Evolutionary conservation across 306 rosid species (phyloP), one percentile per base, ranked within the genome.

Genomic region (Trifolium repens): DNA sequence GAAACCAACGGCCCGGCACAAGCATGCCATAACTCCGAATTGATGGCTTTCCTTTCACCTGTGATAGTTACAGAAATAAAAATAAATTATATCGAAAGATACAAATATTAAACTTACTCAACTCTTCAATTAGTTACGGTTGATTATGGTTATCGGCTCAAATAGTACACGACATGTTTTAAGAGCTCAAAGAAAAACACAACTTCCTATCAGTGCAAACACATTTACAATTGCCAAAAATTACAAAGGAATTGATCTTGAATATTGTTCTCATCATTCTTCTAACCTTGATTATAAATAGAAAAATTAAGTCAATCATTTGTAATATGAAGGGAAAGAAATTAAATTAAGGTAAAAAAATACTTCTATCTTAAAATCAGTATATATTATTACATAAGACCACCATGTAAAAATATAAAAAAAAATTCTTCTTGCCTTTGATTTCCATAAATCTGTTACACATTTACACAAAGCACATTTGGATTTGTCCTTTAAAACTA

Each of bases 1-100:
- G 96, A 91, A 86, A 91, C 97, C 86, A 94, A 85, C 1, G 97
- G 98, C 73, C 98, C 98, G 22, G 98, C 98, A 84, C 98, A 94
- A 68, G 97, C 97, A 86, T 94, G 98, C 98, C 98, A 94, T 80
- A 94, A 81, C 88, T 94, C 98, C 64, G 98, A 91, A 86, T 94
- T 94, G 35, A 94, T 94, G 68, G 71, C 57, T 88, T 91, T 94
- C 80, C 85, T 83, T 84, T 94, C 97, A 50, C 94, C 98, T 88
- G 85, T 57, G 47, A 68, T 22, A 46, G 77, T 19, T 71, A 79
- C 71, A 81, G 35, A 77, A n/a, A 86, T 84, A 60, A 61, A 55
- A n/a, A 55, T 70, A 74, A 65, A 73, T 75, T 58, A 43, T 64
- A 47, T 34, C 2, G 32, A 61, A 68, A 73, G 24, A 53, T 10